Conservation (phyloP, 345 rosid genomes). For the Punica granatum region DNA sequence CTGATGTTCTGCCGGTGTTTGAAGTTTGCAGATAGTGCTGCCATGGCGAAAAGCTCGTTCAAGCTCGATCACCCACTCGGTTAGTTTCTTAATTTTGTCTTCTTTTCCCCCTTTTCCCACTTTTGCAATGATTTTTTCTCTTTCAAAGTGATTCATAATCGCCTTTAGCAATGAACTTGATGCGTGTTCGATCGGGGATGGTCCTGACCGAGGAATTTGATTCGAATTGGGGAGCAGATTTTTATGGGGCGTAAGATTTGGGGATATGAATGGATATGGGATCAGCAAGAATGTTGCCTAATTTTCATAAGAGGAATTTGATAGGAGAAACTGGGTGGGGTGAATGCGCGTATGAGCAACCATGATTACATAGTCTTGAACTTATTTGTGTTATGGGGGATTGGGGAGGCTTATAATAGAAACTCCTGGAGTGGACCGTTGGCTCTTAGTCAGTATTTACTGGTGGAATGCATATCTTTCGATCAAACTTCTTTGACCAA, state of each 20-base stretch:
- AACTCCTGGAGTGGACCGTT: neutral
- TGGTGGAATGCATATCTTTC: neutral
- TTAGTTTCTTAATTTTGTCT: constrained; percentile 16
- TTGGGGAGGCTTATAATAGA: too few relatives aligned
- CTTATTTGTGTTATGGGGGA: neutral
- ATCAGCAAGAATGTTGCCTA: neutral
- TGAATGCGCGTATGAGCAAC: neutral
- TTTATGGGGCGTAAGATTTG: neutral
- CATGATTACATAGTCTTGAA: too few relatives aligned
- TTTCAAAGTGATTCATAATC: neutral
- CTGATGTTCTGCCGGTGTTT: constrained; percentile 37
- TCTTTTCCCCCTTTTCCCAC: neutral
- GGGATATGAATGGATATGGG: neutral
- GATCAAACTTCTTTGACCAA: neutral
- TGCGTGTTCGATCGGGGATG: too few relatives aligned
- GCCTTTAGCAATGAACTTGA: neutral
- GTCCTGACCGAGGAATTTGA: too few relatives aligned
- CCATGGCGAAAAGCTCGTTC: constrained; percentile 65
- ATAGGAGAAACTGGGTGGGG: neutral
- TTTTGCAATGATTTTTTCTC: neutral
- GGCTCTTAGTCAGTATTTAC: neutral
- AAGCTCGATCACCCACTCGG: constrained; percentile 65
- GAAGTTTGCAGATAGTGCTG: constrained; percentile 34
- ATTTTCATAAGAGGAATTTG: neutral
- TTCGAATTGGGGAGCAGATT: neutral